These are phyloP conservation scores for Camellia lanceoleosa DNA, from an alignment of 148 eudicot species.

Conservation along the genomic window DNA sequence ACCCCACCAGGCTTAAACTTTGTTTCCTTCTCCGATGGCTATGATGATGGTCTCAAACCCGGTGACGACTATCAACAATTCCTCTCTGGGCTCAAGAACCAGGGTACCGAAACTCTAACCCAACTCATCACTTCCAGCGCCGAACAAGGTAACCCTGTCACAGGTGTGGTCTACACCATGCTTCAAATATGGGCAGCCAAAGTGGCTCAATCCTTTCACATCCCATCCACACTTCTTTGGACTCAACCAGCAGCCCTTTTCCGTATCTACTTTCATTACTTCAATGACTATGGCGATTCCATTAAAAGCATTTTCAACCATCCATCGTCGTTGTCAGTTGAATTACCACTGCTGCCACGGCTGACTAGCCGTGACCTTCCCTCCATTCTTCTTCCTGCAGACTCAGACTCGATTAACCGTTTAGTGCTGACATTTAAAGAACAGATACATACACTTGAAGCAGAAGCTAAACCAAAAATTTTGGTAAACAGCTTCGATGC, in stretches of 20 bases:
- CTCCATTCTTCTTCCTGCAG: constrained; percentile 24
- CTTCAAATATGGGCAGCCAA: constrained; percentile 40
- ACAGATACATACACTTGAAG: constrained; percentile 34
- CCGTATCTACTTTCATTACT: constrained; percentile 30
- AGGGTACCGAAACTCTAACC: constrained; percentile 15
- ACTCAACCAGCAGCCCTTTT: constrained; percentile 32
- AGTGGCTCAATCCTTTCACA: constrained; percentile 36
- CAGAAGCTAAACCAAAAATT: constrained; percentile 24
- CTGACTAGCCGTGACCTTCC: constrained; percentile 32
- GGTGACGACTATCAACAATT: background rate
- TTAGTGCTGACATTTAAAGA: constrained; percentile 16
- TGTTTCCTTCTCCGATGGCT: constrained; percentile 34
- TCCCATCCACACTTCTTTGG: constrained; percentile 33
- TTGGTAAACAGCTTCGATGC: constrained; percentile 38
- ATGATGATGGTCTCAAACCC: constrained; percentile 24
- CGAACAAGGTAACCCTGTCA: constrained; percentile 23
- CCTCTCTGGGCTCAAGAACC: constrained; percentile 17
- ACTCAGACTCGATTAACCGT: background rate
- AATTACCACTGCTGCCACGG: constrained; percentile 29
- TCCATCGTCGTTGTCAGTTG: constrained; percentile 13
- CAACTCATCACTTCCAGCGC: constrained; percentile 12
- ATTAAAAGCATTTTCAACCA: background rate
- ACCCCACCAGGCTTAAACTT: constrained; percentile 15
- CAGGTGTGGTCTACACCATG: constrained; percentile 31
- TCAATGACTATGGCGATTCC: constrained; percentile 13